Evolutionary conservation across 805 yeast species (phyloP).

Genomic region (Barnettozyma botsteinii): DNA sequence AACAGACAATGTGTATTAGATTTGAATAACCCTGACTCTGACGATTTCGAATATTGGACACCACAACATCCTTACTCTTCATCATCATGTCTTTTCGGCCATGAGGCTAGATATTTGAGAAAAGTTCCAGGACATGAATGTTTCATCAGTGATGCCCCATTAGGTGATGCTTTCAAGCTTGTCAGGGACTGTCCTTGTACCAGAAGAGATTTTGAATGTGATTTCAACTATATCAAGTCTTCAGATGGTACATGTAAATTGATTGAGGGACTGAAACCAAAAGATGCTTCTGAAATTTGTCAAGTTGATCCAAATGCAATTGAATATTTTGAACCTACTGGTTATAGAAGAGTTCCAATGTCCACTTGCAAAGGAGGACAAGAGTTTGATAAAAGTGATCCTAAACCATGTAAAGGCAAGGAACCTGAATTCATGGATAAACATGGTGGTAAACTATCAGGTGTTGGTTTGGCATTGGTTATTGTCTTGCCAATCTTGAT

Average conservation of each 20-base stretch:
- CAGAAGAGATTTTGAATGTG: slow-evolving; percentile 90
- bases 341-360: slow-evolving; percentile 80
- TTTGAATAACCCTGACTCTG: slow-evolving; percentile 35
- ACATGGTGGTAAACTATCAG: slow-evolving; percentile 45
- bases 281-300: slow-evolving; percentile 61
- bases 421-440: slow-evolving; percentile 51
- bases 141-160: slow-evolving; percentile 53
- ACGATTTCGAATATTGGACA: slow-evolving; percentile 61
- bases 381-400: slow-evolving; percentile 55
- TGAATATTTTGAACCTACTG: slow-evolving; percentile 84
- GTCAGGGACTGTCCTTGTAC: slow-evolving; percentile 75
- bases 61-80: slow-evolving; percentile 50
- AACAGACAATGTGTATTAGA: slow-evolving; percentile 50
- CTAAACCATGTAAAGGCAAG: slow-evolving; percentile 87
- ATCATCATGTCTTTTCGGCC: slow-evolving; percentile 67
- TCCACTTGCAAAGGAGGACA: slow-evolving; percentile 85
- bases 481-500: slow-evolving; percentile 48
- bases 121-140: slow-evolving; percentile 54
- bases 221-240: slow-evolving; percentile 68
- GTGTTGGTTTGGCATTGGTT: slow-evolving; percentile 47
- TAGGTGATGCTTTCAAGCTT: slow-evolving; percentile 49
- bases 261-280: slow-evolving; percentile 62
- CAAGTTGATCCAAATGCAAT: slow-evolving; percentile 41
- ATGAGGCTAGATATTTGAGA: slow-evolving; percentile 52
- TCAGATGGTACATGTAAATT: slow-evolving; percentile 81